Evolutionary conservation across 1,284 basidiomycete species (phyloP).

Genomic region (Sporisorium exsertum): DNA sequence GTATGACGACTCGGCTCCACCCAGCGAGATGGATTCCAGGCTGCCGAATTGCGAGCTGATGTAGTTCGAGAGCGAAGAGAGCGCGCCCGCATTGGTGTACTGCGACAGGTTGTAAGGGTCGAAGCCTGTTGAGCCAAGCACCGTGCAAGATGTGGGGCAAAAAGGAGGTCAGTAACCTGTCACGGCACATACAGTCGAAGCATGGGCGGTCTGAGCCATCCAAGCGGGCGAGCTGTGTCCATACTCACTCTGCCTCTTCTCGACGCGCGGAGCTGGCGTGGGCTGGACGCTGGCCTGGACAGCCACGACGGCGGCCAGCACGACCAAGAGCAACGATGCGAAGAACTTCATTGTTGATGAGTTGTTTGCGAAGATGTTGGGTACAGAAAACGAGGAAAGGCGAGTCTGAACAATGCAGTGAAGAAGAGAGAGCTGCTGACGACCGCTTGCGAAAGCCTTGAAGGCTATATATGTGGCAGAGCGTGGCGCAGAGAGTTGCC

Average conservation of each 20-base stretch:
- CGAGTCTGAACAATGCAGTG: not conserved
- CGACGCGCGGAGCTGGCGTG: conserved; percentile 34
- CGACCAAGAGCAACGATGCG: conserved; percentile 31
- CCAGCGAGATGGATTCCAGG: conserved; percentile 13
- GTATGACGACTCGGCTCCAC: conserved; percentile 19
- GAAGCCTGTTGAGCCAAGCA: conserved; percentile 18
- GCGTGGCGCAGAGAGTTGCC: not conserved
- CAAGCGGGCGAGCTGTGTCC: not conserved
- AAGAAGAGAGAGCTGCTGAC: not conserved
- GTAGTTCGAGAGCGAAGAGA: conserved; percentile 32
- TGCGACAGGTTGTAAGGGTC: conserved; percentile 40
- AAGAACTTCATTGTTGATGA: conserved; percentile 28
- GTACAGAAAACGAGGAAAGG: not conserved
- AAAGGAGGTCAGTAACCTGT: not conserved
- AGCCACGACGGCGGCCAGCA: conserved; percentile 21
- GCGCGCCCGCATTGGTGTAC: conserved; percentile 30
- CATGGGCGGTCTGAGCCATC: not conserved
- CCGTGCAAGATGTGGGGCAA: too few species aligned
- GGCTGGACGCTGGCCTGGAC: conserved; percentile 36
- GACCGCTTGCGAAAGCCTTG: not conserved
- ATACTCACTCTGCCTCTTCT: conserved; percentile 39
- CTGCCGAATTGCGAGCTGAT: conserved; percentile 24
- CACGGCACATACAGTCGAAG: too few species aligned
- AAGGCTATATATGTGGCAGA: not conserved
- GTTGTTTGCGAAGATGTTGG: not conserved